Conservation (phyloP, 176 grass and related monocot species). For the Zea luxurians region DNA sequence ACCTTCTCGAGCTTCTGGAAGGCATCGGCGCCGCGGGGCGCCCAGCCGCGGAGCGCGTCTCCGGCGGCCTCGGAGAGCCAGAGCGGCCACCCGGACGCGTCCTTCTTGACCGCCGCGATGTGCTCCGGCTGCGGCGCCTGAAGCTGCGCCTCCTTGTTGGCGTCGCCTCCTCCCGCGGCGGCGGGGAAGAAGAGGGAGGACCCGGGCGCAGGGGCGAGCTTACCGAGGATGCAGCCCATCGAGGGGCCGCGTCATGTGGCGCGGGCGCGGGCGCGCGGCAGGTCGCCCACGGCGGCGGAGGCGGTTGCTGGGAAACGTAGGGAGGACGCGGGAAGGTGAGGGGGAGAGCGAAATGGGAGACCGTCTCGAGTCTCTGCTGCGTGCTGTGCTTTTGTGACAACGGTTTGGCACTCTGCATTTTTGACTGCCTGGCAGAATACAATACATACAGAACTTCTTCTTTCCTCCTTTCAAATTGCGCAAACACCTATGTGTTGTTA, state of each 20-base stretch:
- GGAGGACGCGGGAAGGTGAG: slow-evolving; percentile 40
- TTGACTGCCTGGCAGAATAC: too few relatives aligned
- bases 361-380: too few relatives aligned
- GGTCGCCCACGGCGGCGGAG: neutral
- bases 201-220: slow-evolving; percentile 50
- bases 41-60: slow-evolving; percentile 69
- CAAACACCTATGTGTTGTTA: too few relatives aligned
- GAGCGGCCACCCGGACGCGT: slow-evolving; percentile 70
- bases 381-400: too few relatives aligned
- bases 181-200: slow-evolving; percentile 60
- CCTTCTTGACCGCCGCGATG: slow-evolving; percentile 50
- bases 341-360: neutral
- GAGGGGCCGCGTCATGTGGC: slow-evolving; percentile 42
- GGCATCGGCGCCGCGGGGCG: slow-evolving; percentile 78
- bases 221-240: slow-evolving; percentile 92
- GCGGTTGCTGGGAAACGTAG: slow-evolving; percentile 31
- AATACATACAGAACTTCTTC: too few relatives aligned
- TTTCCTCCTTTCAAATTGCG: too few relatives aligned
- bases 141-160: slow-evolving; percentile 36
- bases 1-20: slow-evolving; percentile 96
- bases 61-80: slow-evolving; percentile 79
- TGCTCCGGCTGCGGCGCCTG: slow-evolving; percentile 42
- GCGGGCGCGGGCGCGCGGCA: neutral
- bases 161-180: neutral
- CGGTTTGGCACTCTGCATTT: too few relatives aligned